A percentile compares a stretch with the other conserved stretches of the same genome.
Conservation (phyloP, 192 early-diverging fungal genomes). For the Oehlia diaphana region DNA sequence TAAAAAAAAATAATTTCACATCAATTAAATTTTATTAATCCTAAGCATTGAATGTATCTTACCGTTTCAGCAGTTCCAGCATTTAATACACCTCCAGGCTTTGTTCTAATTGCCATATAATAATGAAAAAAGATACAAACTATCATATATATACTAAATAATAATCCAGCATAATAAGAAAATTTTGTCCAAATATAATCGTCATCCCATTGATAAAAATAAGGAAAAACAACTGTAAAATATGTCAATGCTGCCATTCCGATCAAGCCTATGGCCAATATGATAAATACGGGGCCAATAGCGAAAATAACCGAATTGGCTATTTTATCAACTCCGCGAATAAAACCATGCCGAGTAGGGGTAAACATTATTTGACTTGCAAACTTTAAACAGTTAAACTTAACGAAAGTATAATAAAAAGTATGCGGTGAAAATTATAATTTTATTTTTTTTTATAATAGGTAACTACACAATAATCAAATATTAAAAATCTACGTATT, state of each 20-base stretch:
- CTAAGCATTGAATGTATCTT: not conserved
- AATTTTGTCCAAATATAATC: conserved; percentile 38
- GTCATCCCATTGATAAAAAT: conserved; percentile 46
- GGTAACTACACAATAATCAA: too few species aligned
- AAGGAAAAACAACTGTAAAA: conserved; percentile 52
- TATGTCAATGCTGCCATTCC: conserved; percentile 44
- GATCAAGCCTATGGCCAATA: conserved; percentile 47
- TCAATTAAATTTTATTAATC: not conserved
- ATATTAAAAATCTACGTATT: too few species aligned
- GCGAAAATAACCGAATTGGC: conserved; percentile 42
- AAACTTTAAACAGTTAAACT: not conserved
- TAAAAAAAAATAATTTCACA: not conserved
- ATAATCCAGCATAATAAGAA: conserved; percentile 34
- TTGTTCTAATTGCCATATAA: conserved; percentile 56
- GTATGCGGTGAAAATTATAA: too few species aligned
- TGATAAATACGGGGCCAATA: conserved; percentile 53
- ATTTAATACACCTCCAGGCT: conserved; percentile 49
- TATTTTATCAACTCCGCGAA: conserved; percentile 6
- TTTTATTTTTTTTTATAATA: too few species aligned
- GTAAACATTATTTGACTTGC: conserved; percentile 4
- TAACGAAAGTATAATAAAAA: not conserved
- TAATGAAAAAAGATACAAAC: conserved; percentile 57
- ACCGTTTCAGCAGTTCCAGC: conserved; percentile 32
- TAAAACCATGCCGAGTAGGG: not conserved
- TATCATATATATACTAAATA: conserved; percentile 49